Evolutionary conservation across 2,329 filamentous ascomycete genomes (phyloP), one percentile per base, ranked within the genome.

Genomic region (Lasiodiplodia sp.): DNA sequence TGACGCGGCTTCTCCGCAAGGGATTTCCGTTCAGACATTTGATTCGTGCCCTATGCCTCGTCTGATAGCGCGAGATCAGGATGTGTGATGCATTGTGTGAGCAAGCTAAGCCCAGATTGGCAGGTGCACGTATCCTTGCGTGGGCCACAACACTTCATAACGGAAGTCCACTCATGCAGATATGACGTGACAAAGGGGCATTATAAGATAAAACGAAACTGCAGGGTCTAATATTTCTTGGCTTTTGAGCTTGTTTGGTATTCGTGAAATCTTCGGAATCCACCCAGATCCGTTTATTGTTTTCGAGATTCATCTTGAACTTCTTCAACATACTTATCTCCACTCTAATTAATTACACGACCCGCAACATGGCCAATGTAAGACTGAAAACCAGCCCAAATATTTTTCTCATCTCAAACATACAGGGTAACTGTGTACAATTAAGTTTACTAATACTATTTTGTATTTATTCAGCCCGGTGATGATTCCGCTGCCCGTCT

Each of bases 91-190:
- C 31, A 3, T 64, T 64, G 47, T 49, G 28, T 28, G 21, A 64
- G 60, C 2, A 4, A n/a, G 8, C 60, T 64, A 64, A 64, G 31
- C 60, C 31, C 10, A 14, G 47, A 64, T 64, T 64, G 60, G 60
- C 60, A 64, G 60, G 60, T 64, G 47, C n/a, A 11, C 11, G 10
- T 64, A 64, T 52, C 16, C 23, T 25, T 18, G 40, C 14, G 47
- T 64, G 60, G 44, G 10, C 58, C 44, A 40, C 60, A 64, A 10
- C 31, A 51, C 58, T n/a, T 18, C 25, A 4, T 51, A 28, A 44
- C 28, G 16, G 25, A 4, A 38, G 8, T 28, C 21, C 47, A 52
- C 44, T 21, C 47, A 12, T 38, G 60, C 44, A 23, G 18, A 6
- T 51, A 64, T 64, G 60, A 64, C 60, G 60, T 64, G 60, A 64